Conservation (phyloP, 208 protist genomes). For the Leishmania martiniquensis region DNA sequence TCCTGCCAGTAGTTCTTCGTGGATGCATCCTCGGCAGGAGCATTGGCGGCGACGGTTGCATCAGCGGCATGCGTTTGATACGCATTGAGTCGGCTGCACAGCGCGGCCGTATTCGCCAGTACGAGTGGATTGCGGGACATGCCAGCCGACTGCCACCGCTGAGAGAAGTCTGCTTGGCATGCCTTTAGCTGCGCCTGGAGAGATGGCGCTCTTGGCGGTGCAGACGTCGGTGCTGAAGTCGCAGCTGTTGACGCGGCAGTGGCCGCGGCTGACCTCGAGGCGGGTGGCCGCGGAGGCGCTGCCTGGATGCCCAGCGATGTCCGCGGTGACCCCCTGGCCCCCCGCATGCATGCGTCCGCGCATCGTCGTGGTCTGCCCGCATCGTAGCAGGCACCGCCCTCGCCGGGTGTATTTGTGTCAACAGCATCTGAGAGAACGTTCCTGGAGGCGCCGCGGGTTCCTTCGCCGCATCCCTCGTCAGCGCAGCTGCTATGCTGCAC, state of each 20-base stretch:
- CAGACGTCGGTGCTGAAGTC: not conserved
- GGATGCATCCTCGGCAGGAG: not conserved
- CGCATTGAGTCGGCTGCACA: not conserved
- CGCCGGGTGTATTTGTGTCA: not conserved
- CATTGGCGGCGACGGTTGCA: not conserved
- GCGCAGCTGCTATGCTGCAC: not conserved
- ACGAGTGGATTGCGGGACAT: conserved; percentile 3
- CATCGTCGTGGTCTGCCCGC: not conserved
- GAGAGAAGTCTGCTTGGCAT: not conserved
- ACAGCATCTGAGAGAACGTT: not conserved
- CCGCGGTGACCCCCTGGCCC: not conserved
- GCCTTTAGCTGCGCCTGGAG: not conserved
- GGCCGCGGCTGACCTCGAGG: not conserved
- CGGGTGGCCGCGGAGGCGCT: not conserved
- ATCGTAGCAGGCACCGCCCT: not conserved
- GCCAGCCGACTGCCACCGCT: not conserved
- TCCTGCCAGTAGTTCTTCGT: not conserved
- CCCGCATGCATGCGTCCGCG: not conserved
- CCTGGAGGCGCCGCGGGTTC: not conserved
- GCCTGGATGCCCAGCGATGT: not conserved
- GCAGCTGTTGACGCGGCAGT: not conserved
- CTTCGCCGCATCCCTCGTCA: not conserved
- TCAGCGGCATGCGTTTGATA: not conserved
- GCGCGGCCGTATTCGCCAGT: not conserved
- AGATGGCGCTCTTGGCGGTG: not conserved